Evolutionary conservation across 352 stramenopile genomes (phyloP), one percentile per base, ranked within the genome.

Genomic region (Phytophthora citrophthora): DNA sequence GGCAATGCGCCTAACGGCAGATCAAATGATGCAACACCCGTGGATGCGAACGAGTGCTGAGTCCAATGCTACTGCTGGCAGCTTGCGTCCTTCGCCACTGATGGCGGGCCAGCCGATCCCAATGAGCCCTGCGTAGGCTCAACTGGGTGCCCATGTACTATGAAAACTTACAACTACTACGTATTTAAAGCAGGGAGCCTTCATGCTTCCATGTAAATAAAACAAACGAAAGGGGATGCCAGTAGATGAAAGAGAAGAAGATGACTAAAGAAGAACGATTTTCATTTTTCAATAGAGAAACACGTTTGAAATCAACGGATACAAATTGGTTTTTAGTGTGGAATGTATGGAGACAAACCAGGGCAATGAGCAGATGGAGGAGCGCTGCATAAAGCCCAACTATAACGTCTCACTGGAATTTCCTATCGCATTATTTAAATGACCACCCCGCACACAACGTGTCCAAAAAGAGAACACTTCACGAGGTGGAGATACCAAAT

Each of bases 21-120:
- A 93, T 52, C 76, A 98, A 68, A 81, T 98, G 77, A 72, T 98
- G 15, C 73, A 93, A 61, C 93, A 98, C 74, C 91, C 91, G 38
- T 98, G 95, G 95, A 82, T 98, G 31, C 68, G 26, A 29, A 53
- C 63, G 8, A 62, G 16, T 16, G 40, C 61, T 11, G 61, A 71
- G 49, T 56, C 58, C 20, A 48, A 9, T 18, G 31, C 39, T 50
- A 38, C 23, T 36, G 23, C 47, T 49, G 53, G 18, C 12, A 41
- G 38, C 5, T 41, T 65, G 24, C 60, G 43, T 67, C 20, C 64
- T 11, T 68, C 45, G 18, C 62, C 67, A 10, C 31, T 77, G 3
- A 15, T 68, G 12, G 69, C 69, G 7, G 69, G 69, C 11, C 64
- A 77, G 18, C 46, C 59, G 15, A 68, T 77, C 23, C 54, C 55